Evolutionary conservation across 495 filamentous ascomycete species (phyloP), one percentile per base, ranked within the genome.

Genomic region (Rostrohypoxylon terebratum): DNA sequence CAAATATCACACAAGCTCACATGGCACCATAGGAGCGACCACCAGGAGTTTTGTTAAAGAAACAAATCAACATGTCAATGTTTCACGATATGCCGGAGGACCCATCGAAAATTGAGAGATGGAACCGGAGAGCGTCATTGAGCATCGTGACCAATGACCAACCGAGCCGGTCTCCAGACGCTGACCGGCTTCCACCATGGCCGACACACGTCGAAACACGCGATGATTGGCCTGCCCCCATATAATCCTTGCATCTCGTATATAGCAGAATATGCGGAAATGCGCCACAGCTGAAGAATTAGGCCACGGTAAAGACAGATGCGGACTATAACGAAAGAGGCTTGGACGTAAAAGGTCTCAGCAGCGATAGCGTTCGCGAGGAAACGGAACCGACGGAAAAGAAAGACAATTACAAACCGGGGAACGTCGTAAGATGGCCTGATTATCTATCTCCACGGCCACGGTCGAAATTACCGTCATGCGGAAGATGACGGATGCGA

Each of bases 241-340:
- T 3, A 48, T 44, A 21, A 76, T 74, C 74, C 74, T 65, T 73
- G 60, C 63, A 73, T 71, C 59, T 67, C 47, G 63, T 73, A 66
- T 74, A 72, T 53, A 58, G 55, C 44, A 61, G 55, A 28, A 61
- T 65, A 54, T 51, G 58, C 63, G 69, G 73, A 66, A 73, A 71
- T 74, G 76, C 81, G 81, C 81, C 81, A 82, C 78, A 81, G 81
- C 81, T 83, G 79, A 82, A 75, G 75, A 57, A 72, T 66, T 68
- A 76, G 69, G 74, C 68, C 71, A 62, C 76, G 66, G 66, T 63
- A 64, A 59, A 59, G 40, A 59, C 61, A 55, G 25, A 23, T 44
- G 54, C 54, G 66, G 59, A 65, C 45, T 60, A 64, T 66, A 66
- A 23, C 66, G 31, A 23, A 73, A 72, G 63, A 60, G 74, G 73